Percentiles rank a stretch among this genome's conserved stretches.
Evolutionary conservation across 1,284 basidiomycete species (phyloP).

Genomic region (Rhodotorula glutinis): DNA sequence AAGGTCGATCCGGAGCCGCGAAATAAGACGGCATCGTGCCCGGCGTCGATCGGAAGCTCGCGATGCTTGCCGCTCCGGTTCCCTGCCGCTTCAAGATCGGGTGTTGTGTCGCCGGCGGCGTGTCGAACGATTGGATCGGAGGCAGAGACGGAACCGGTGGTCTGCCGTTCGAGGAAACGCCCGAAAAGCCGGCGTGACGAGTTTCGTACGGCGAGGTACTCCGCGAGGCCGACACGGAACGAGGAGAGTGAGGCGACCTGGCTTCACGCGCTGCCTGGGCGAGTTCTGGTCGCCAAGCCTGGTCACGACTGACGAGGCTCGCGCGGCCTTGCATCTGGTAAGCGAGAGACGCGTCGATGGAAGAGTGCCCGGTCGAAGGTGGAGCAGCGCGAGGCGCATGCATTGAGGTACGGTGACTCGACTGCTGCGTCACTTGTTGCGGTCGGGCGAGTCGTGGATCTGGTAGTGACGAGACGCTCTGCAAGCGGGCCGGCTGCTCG

Average conservation of each 20-base stretch:
- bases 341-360: conserved; percentile 30
- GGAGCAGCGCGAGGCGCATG: background rate
- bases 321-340: conserved; percentile 33
- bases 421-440: too few relatives aligned
- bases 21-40: conserved; percentile 27
- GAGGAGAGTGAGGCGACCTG: background rate
- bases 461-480: conserved; percentile 22
- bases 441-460: background rate
- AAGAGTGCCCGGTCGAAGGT: conserved; percentile 35
- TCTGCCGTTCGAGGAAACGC: background rate
- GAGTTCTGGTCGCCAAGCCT: background rate
- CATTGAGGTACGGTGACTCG: too few relatives aligned
- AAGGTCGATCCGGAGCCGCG: background rate
- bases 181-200: conserved; percentile 2
- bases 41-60: conserved; percentile 31
- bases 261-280: background rate
- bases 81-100: background rate
- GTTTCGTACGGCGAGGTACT: conserved; percentile 13
- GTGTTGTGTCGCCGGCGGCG: conserved; percentile 6
- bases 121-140: conserved; percentile 7
- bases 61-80: conserved; percentile 13
- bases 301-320: conserved; percentile 14
- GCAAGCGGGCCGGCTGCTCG: conserved; percentile 13
- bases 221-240: conserved; percentile 14
- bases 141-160: conserved; percentile 10